Evolutionary conservation across 2,329 filamentous ascomycete genomes (phyloP).

Genomic region (Beauveria asiatica): DNA sequence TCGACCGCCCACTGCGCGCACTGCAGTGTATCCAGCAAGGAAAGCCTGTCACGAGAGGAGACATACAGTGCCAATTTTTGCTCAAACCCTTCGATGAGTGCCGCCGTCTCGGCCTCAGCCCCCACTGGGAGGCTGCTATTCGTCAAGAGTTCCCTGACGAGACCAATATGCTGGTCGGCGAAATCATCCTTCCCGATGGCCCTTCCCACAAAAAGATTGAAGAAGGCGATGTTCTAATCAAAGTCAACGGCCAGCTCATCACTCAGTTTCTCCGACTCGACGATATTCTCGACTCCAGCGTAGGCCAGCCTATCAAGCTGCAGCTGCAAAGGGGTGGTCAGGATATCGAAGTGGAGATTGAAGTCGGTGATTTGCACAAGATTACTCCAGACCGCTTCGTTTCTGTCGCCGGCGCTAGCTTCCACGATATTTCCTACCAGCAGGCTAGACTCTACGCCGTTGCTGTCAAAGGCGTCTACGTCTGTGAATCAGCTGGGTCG

Average conservation of each 20-base stretch:
- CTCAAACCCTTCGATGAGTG: conserved; percentile 98
- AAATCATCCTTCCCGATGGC: conserved; percentile 86
- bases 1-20: conserved; percentile 83
- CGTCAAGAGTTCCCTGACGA: conserved; percentile 81
- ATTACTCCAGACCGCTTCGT: conserved; percentile 97
- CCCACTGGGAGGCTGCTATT: conserved; percentile 79
- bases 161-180: conserved; percentile 93
- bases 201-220: conserved; percentile 81
- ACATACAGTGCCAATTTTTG: conserved; percentile 97
- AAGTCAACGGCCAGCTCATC: conserved; percentile 86
- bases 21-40: conserved; percentile 75
- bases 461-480: conserved; percentile 79
- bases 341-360: conserved; percentile 75
- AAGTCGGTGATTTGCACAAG: conserved; percentile 80
- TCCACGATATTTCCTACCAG: conserved; percentile 95
- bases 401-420: conserved; percentile 85
- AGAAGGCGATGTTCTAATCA: conserved; percentile 87
- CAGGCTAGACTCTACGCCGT: conserved; percentile 95
- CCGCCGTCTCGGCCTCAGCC: conserved; percentile 72
- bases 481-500: conserved; percentile 89
- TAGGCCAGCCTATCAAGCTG: conserved; percentile 68
- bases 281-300: conserved; percentile 81
- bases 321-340: conserved; percentile 83
- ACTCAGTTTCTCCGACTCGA: conserved; percentile 91
- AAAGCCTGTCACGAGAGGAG: conserved; percentile 72